Evolutionary conservation across 208 protist genomes (phyloP).

Genomic region (Acanthamoeba lenticulata): DNA sequence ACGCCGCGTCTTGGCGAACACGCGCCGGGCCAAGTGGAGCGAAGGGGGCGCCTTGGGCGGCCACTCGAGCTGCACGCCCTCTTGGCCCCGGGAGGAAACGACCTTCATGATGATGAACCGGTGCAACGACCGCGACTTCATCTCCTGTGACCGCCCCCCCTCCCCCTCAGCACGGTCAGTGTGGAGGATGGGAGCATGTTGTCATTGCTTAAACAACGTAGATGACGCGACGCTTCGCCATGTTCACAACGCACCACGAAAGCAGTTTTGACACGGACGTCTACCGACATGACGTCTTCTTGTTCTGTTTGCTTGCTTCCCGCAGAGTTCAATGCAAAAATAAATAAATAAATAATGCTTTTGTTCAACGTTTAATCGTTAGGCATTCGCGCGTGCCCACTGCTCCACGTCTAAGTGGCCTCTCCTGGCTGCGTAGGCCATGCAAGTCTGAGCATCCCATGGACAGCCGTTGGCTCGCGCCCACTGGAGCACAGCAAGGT

Average conservation of each 20-base stretch:
- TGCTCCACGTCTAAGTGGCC: not conserved
- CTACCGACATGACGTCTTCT: not conserved
- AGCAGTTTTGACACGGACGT: not conserved
- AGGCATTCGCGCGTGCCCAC: not conserved
- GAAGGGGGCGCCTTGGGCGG: not conserved
- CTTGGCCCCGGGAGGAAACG: no score
- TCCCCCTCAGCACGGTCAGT: no score
- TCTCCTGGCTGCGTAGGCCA: not conserved
- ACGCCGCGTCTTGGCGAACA: not conserved
- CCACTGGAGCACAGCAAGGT: slow-evolving; percentile 30
- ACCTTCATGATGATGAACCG: not conserved
- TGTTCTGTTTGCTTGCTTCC: no score
- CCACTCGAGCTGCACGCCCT: not conserved
- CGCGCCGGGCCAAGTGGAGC: not conserved
- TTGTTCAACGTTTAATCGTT: not conserved
- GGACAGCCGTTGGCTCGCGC: not conserved
- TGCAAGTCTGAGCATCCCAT: slow-evolving; percentile 18
- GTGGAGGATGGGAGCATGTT: no score
- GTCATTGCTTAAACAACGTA: no score
- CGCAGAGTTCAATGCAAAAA: no score
- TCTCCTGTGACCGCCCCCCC: not conserved
- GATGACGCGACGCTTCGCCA: not conserved
- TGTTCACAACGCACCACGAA: not conserved
- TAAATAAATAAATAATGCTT: no score
- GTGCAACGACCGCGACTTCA: not conserved